Evolutionary conservation across 2,329 filamentous ascomycete genomes (phyloP).

Genomic region (Xylaria multiplex): DNA sequence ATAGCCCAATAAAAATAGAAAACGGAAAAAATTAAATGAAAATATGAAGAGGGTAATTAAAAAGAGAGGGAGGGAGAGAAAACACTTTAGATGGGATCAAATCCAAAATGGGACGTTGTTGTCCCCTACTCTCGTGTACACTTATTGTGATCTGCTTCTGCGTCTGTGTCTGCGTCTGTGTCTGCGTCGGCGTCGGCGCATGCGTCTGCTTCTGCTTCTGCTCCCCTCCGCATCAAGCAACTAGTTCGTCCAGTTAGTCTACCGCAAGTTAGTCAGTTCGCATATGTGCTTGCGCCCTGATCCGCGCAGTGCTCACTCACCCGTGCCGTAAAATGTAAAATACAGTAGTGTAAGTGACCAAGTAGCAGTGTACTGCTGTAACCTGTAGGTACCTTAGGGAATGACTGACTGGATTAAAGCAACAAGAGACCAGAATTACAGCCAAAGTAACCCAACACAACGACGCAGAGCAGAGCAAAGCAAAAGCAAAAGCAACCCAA

Average conservation of each 20-base stretch:
- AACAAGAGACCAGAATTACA: slow-evolving; percentile 3
- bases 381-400: slow-evolving; percentile 11
- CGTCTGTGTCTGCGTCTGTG: background rate
- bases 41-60: background rate
- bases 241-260: slow-evolving; percentile 16
- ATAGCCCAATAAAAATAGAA: slow-evolving; percentile 4
- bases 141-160: slow-evolving; percentile 13
- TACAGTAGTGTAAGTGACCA: background rate
- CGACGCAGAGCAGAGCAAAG: background rate
- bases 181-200: too few species aligned
- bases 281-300: background rate
- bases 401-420: slow-evolving; percentile 9
- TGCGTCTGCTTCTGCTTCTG: background rate
- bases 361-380: slow-evolving; percentile 6
- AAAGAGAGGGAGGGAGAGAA: background rate
- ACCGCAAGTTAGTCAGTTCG: background rate
- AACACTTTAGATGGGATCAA: slow-evolving; percentile 14
- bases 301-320: slow-evolving; percentile 17
- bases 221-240: slow-evolving; percentile 15
- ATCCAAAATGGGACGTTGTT: slow-evolving; percentile 21
- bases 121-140: slow-evolving; percentile 18
- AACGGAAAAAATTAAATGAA: background rate
- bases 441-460: slow-evolving; percentile 10
- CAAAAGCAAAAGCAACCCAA: slow-evolving; percentile 10
- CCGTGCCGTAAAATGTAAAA: slow-evolving; percentile 12